Conservation (phyloP, 2,329 filamentous ascomycete species). For the Trichothecium roseum region DNA sequence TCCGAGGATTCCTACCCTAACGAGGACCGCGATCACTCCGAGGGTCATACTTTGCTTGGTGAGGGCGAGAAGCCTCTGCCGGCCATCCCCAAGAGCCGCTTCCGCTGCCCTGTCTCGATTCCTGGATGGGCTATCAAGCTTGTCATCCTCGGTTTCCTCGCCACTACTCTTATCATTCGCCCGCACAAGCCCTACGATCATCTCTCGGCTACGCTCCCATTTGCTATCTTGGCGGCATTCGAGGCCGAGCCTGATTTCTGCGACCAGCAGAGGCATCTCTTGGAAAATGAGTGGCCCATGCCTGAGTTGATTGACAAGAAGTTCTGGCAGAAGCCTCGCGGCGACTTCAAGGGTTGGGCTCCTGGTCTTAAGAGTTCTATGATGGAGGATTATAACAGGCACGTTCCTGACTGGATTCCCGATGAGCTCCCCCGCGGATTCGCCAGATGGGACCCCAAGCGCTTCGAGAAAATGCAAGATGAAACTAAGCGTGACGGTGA, state of each 20-base stretch:
- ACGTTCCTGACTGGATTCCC: conserved; percentile 17
- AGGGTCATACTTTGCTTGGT: too few species aligned
- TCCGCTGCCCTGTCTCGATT: too few species aligned
- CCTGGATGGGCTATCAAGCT: conserved; percentile 4
- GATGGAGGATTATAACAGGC: conserved; percentile 13
- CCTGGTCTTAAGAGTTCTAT: conserved; percentile 14
- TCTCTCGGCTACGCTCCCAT: conserved; percentile 19
- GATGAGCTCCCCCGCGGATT: conserved; percentile 16
- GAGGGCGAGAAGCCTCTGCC: too few species aligned
- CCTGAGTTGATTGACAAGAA: conserved; percentile 14
- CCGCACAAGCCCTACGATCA: conserved; percentile 19
- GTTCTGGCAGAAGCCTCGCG: conserved; percentile 14
- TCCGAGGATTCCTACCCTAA: too few species aligned
- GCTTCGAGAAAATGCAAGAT: conserved; percentile 10
- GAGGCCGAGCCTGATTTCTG: conserved; percentile 15
- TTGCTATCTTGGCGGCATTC: conserved; percentile 18
- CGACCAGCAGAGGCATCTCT: conserved; percentile 11
- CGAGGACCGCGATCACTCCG: too few species aligned
- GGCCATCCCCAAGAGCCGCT: too few species aligned
- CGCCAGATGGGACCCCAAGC: conserved; percentile 14
- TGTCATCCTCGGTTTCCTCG: conserved; percentile 11
- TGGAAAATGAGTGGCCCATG: conserved; percentile 17
- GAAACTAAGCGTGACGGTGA: neutral
- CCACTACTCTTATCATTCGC: conserved; percentile 12
- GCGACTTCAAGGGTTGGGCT: conserved; percentile 22